Evolutionary conservation across 139 green algal species (phyloP).

Genomic region (Coccomyxa sp.): DNA sequence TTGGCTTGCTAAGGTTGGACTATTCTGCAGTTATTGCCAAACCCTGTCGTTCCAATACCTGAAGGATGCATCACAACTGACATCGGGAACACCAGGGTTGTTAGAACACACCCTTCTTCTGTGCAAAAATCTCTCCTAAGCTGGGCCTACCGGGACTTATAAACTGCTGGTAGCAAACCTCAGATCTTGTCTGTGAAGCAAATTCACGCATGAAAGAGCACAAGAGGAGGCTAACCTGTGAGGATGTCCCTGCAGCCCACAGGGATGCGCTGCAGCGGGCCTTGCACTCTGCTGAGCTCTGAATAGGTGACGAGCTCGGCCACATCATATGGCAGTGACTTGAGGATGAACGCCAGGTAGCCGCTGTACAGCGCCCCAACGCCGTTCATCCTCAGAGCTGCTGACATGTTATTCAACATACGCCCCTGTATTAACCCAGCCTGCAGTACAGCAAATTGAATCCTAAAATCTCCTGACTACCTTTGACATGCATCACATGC

Average conservation of each 20-base stretch:
- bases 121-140: not conserved
- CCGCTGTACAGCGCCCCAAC: conserved; percentile 45
- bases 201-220: not conserved
- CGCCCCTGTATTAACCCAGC: conserved; percentile 34
- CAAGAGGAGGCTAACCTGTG: not conserved
- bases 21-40: too few species aligned
- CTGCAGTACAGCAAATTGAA: conserved; percentile 11
- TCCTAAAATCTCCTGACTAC: not conserved
- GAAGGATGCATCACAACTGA: not conserved
- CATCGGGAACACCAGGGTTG: not conserved
- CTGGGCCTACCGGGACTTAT: not conserved
- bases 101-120: not conserved
- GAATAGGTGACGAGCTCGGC: conserved; percentile 55
- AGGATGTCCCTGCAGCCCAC: not conserved
- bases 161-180: not conserved
- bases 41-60: too few species aligned
- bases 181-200: not conserved
- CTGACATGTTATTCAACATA: conserved; percentile 50
- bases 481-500: not conserved
- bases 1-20: too few species aligned
- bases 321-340: conserved; percentile 62
- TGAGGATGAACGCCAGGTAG: conserved; percentile 61
- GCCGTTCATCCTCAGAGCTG: conserved; percentile 21
- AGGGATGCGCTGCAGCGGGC: not conserved
- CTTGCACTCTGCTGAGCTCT: conserved; percentile 8